phyloP scores from a whole-genome alignment of 176 grass and related monocot genomes.

The Eleusine coracana region DNA sequence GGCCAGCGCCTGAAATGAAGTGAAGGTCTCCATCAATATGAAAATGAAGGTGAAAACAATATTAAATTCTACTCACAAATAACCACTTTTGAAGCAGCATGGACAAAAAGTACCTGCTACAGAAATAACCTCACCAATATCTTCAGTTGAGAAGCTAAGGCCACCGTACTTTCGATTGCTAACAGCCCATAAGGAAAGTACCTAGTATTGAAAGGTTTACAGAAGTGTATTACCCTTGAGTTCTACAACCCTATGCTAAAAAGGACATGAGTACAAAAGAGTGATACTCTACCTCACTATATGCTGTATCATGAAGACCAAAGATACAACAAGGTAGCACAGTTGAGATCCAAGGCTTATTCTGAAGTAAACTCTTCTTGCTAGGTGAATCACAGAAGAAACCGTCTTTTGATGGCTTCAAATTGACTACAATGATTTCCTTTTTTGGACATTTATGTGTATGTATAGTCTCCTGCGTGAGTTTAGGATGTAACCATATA shows the following conservation, averaged over 20 bases:
- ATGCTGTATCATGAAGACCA: slow-evolving; percentile 79
- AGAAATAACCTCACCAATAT: slow-evolving; percentile 71
- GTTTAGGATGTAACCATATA: background rate
- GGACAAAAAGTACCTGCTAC: slow-evolving; percentile 53
- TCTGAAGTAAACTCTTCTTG: slow-evolving; percentile 60
- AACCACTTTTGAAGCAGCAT: background rate
- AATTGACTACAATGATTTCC: slow-evolving; percentile 21
- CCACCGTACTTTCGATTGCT: slow-evolving; percentile 69
- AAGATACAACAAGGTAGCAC: slow-evolving; percentile 67
- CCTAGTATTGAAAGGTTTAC: slow-evolving; percentile 43
- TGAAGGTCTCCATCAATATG: background rate
- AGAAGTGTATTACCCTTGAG: background rate
- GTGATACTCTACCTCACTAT: slow-evolving; percentile 62
- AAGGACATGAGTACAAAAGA: background rate
- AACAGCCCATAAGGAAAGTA: slow-evolving; percentile 74
- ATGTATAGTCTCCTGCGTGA: slow-evolving; percentile 76
- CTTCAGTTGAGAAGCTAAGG: slow-evolving; percentile 63
- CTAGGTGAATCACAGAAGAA: slow-evolving; percentile 17
- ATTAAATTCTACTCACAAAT: background rate
- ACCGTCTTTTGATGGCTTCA: slow-evolving; percentile 16
- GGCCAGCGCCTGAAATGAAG: slow-evolving; percentile 48
- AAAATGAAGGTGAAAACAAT: background rate
- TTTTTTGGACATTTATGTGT: slow-evolving; percentile 50
- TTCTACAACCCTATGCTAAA: background rate
- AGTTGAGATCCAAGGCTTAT: slow-evolving; percentile 74